phyloP scores from a whole-genome alignment of 306 rosid species.

The Psophocarpus tetragonolobus region DNA sequence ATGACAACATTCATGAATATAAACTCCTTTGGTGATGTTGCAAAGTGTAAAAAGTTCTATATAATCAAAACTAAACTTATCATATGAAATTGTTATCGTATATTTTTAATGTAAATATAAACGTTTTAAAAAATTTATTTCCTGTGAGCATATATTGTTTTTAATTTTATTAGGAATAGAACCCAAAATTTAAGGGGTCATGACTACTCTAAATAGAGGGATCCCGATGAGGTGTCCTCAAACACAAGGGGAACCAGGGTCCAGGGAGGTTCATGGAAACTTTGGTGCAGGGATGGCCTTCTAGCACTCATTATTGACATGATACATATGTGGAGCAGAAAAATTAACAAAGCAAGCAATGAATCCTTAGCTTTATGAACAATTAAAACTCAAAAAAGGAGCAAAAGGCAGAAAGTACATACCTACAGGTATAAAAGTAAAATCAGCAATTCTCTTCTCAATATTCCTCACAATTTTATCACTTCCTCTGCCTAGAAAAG shows the following conservation, averaged over 20 bases:
- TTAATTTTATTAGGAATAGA: not conserved
- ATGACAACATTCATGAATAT: not conserved
- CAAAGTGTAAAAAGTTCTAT: not conserved
- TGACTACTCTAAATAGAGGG: not conserved
- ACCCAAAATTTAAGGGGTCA: not conserved
- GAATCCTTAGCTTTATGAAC: constrained; percentile 16
- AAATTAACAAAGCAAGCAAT: not conserved
- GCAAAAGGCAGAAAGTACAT: constrained; percentile 34
- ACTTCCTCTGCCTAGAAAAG: constrained; percentile 77
- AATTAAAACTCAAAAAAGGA: constrained; percentile 24
- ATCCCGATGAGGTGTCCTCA: not conserved
- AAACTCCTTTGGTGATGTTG: not conserved
- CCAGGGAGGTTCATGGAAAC: not conserved
- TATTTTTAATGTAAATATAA: not conserved
- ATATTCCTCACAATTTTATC: constrained; percentile 73
- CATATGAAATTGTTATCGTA: not conserved
- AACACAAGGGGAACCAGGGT: not conserved
- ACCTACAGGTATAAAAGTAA: constrained; percentile 83
- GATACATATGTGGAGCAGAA: constrained; percentile 8
- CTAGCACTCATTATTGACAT: not conserved
- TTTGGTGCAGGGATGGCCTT: not conserved
- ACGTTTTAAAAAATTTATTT: not conserved
- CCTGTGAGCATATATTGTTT: not conserved
- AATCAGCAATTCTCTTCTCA: constrained; percentile 87
- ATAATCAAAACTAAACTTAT: not conserved